Conservation (phyloP, 176 grass and related monocot genomes). For the Echinochloa phyllopogon region DNA sequence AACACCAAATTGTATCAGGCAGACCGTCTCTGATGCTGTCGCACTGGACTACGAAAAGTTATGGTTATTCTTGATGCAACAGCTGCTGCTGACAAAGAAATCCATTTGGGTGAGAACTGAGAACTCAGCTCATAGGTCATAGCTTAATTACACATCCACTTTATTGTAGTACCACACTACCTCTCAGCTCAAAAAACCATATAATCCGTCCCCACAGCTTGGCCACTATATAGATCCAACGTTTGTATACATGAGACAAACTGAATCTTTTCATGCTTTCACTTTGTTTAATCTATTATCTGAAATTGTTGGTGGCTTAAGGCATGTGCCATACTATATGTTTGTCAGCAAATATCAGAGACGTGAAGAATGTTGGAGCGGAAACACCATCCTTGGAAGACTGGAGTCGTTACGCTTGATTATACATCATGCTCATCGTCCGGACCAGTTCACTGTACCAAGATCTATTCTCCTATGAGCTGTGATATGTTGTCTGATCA, state of each 20-base stretch:
- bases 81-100: constrained; percentile 76
- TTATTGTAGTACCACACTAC: neutral
- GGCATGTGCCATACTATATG: neutral
- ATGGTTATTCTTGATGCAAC: constrained; percentile 82
- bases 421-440: neutral
- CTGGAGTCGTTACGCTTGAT: constrained; percentile 46
- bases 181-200: no score
- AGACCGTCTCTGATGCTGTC: constrained; percentile 88
- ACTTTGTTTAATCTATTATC: neutral
- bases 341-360: constrained; percentile 71
- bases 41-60: constrained; percentile 79
- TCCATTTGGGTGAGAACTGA: constrained; percentile 75
- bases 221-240: neutral
- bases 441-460: no score
- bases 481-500: no score
- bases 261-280: neutral
- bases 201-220: neutral
- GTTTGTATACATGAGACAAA: neutral
- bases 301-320: neutral
- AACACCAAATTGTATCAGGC: constrained; percentile 89
- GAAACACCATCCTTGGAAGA: constrained; percentile 76
- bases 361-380: constrained; percentile 81
- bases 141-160: neutral
- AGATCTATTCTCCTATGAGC: no score
- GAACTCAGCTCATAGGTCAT: neutral